Evolutionary conservation across 2,329 filamentous ascomycete genomes (phyloP).

Genomic region (Fusarium sp.): DNA sequence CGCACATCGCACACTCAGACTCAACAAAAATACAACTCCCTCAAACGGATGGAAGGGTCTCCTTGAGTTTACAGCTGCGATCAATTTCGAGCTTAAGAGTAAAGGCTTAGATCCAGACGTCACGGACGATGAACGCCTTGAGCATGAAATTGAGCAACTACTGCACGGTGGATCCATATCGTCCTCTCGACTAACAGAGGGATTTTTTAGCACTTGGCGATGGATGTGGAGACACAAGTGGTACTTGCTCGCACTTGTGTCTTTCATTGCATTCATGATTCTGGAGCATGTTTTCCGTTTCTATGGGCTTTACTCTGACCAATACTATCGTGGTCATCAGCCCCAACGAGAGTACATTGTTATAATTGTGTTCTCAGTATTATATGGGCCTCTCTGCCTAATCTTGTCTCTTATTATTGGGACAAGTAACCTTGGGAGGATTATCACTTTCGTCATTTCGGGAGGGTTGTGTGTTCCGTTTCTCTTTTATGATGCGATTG

Average conservation of each 20-base stretch:
- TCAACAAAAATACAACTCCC: not conserved
- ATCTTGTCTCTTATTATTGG: fast-evolving
- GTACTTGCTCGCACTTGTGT: fast-evolving
- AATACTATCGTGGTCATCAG: not conserved
- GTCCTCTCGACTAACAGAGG: not conserved
- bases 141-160: not conserved
- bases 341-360: no score
- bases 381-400: not conserved
- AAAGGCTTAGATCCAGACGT: not conserved
- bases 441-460: fast-evolving
- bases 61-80: not conserved
- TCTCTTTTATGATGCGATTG: not conserved
- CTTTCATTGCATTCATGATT: fast-evolving
- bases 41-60: constrained; percentile 12
- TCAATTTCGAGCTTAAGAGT: not conserved
- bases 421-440: fast-evolving
- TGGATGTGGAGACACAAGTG: not conserved
- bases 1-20: not conserved
- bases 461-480: not conserved
- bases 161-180: constrained; percentile 5
- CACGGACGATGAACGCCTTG: not conserved
- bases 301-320: not conserved
- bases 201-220: not conserved
- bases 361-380: not conserved
- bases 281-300: not conserved